Evolutionary conservation across 163 green algal species (phyloP), one percentile per base, ranked within the genome.

Genomic region (Chloroidium sp.): DNA sequence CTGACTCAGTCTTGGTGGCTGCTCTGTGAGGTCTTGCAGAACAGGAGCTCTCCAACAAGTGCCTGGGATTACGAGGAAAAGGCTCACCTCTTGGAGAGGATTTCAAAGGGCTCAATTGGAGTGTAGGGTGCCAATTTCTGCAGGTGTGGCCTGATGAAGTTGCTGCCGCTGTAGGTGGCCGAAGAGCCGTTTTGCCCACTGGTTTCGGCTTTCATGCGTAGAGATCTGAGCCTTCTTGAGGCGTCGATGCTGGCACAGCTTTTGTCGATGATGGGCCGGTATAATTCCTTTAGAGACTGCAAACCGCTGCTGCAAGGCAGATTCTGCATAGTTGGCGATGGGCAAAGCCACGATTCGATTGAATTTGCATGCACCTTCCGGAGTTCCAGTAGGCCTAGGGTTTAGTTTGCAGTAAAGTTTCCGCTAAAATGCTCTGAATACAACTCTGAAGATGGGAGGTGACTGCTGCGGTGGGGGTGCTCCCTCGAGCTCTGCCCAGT

Each of bases 31-130:
- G 69, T 62, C 75, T 59, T n/a, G 61, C 13, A 14, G 2, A 74
- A 75, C 57, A 79, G 13, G 69, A 62, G 68, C 4, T 58, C 14
- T 75, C 58, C 12, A 82, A 13, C 64, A 36, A 8, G 12, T 62
- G 57, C 12, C 57, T 36, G 58, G n/a, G 78, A 57, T 78, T 6
- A 75, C 36, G 36, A 36, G 36, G 36, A 36, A 36, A 36, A 36
- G 36, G 36, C 36, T 36, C 36, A 36, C 36, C 36, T 36, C 36
- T 36, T 36, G 36, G 36, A 36, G 36, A 74, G 74, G 2, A 82
- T 77, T 69, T 97, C 92, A 79, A 97, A 95, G 0, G 95, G 95
- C 86, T 97, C 92, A 62, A 99, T 99, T 4, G 96, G 95, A 4
- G 93, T 99, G 88, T 99, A 99, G 0, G 95, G 80, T 36, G 92